Evolutionary conservation across 176 grass and related monocot species (phyloP).

Genomic region (Saccharum officinarum): DNA sequence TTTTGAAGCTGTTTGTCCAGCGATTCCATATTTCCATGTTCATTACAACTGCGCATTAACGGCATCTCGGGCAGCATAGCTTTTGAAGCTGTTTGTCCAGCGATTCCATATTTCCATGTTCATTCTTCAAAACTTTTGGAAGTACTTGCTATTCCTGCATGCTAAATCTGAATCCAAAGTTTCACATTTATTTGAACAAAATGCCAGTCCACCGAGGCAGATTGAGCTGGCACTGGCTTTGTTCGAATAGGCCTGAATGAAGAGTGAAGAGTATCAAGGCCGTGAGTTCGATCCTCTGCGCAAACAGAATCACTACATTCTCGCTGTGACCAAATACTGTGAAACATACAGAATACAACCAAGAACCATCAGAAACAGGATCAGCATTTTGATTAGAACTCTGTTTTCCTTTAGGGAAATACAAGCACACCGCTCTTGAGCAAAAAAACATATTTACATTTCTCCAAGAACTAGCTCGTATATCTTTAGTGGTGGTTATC

Average conservation of each 20-base stretch:
- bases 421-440: conserved; percentile 34
- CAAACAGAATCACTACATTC: background rate
- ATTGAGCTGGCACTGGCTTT: background rate
- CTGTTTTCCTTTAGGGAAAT: conserved; percentile 31
- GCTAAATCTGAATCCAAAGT: background rate
- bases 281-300: background rate
- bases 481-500: conserved; percentile 50
- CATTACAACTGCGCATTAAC: background rate
- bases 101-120: background rate
- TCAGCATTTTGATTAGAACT: conserved; percentile 45
- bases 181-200: background rate
- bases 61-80: background rate
- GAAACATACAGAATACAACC: background rate
- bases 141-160: background rate
- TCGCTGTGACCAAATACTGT: background rate
- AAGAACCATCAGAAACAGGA: conserved; percentile 13
- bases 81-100: background rate
- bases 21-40: background rate
- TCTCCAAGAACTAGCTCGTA: conserved; percentile 47
- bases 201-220: background rate
- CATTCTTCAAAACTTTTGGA: background rate
- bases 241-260: background rate
- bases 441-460: conserved; percentile 68
- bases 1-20: background rate
- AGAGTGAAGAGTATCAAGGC: background rate